A percentile compares a stretch with the other conserved stretches of the same genome.
phyloP scores from a whole-genome alignment of 257 asterid species.

The Solanum sitiens region DNA sequence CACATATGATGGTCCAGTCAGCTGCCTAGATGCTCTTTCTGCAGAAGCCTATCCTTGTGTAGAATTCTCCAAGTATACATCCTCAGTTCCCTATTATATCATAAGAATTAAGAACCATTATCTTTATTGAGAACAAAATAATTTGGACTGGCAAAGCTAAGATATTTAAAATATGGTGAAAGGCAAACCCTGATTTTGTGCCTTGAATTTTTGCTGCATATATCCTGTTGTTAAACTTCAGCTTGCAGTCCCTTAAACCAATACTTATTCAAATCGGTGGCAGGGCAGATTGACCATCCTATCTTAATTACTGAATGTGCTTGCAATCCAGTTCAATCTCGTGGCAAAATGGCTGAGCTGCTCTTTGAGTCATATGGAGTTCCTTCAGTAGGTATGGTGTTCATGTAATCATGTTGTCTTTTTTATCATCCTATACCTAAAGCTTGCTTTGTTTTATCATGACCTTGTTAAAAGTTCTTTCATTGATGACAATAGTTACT shows the following conservation, averaged over 20 bases:
- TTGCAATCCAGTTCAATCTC: slow-evolving; percentile 94
- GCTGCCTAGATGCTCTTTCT: background rate
- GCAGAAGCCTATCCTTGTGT: background rate
- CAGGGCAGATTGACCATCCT: slow-evolving; percentile 89
- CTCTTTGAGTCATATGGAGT: slow-evolving; percentile 97
- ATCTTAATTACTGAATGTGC: slow-evolving; percentile 91
- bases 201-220: background rate
- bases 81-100: background rate
- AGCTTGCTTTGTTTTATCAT: background rate
- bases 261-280: slow-evolving; percentile 13
- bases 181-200: background rate
- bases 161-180: background rate
- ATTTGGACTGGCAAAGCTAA: background rate
- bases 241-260: background rate
- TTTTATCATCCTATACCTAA: background rate
- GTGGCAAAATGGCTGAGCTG: slow-evolving; percentile 95
- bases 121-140: background rate
- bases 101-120: background rate
- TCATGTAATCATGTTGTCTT: background rate
- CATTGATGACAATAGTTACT: background rate
- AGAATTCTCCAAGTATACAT: background rate
- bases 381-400: slow-evolving; percentile 68
- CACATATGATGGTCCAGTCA: background rate
- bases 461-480: background rate
- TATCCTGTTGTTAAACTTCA: background rate